These are phyloP conservation scores for Komagataella ulmi DNA, from an alignment of 805 yeast genomes.

Conservation along the genomic window DNA sequence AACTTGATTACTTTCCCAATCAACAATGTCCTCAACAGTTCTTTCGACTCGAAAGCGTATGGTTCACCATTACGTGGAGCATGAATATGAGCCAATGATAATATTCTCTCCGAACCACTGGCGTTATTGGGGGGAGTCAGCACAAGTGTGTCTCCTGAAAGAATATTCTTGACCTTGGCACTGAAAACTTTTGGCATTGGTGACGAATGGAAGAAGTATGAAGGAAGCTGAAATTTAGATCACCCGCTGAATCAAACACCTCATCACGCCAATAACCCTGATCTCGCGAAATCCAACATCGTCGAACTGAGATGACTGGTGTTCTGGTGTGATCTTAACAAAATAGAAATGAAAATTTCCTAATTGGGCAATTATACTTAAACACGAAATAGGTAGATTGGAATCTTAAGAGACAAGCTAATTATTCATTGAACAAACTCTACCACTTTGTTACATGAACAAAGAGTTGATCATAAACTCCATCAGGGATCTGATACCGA, in stretches of 20 bases:
- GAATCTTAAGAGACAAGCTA: background rate
- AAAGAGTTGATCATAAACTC: conserved; percentile 19
- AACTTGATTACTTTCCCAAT: conserved; percentile 56
- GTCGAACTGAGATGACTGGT: background rate
- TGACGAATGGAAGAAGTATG: background rate
- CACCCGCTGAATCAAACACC: background rate
- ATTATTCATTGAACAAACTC: background rate
- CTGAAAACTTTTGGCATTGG: conserved; percentile 18
- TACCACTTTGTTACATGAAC: conserved; percentile 10
- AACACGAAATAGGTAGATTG: background rate
- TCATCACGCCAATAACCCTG: background rate
- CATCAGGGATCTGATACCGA: conserved; percentile 36
- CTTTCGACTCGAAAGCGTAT: conserved; percentile 45
- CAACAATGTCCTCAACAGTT: conserved; percentile 43
- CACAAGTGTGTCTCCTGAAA: conserved; percentile 60
- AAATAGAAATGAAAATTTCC: background rate
- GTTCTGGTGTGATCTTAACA: background rate
- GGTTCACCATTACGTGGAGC: conserved; percentile 40
- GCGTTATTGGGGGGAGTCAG: conserved; percentile 34
- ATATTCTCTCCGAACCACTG: conserved; percentile 40
- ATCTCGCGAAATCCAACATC: background rate
- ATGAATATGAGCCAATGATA: conserved; percentile 53
- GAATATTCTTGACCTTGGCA: conserved; percentile 59
- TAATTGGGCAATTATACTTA: background rate
- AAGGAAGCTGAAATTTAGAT: background rate